Conservation (phyloP, 305 asterid genomes). For the Plantago coronopus region DNA sequence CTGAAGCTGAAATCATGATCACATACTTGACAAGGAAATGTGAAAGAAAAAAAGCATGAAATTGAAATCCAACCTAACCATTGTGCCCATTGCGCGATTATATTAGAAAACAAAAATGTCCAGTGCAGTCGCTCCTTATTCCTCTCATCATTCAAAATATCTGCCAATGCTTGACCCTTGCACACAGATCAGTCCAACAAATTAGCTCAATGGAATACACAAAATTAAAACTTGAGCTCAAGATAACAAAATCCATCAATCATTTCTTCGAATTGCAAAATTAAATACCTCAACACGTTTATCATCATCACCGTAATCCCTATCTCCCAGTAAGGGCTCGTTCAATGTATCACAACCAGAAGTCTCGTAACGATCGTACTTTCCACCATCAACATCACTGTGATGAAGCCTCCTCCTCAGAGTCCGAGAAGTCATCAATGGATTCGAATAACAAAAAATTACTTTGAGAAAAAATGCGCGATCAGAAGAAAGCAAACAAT, state of each 20-base stretch:
- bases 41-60: not conserved
- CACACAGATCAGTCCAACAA: slow-evolving; percentile 6
- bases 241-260: not conserved
- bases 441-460: not conserved
- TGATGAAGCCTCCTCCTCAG: slow-evolving; percentile 83
- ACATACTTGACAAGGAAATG: not conserved
- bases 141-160: slow-evolving; percentile 62
- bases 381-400: slow-evolving; percentile 70
- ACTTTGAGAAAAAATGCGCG: no score
- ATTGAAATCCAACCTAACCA: slow-evolving; percentile 62
- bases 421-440: slow-evolving; percentile 57
- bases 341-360: slow-evolving; percentile 52
- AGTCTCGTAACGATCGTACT: slow-evolving; percentile 53
- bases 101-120: slow-evolving; percentile 64
- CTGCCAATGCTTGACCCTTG: slow-evolving; percentile 47
- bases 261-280: no score
- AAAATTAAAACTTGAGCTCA: not conserved
- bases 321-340: slow-evolving; percentile 77
- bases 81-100: slow-evolving; percentile 94
- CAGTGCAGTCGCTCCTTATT: slow-evolving; percentile 63
- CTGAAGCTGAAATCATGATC: not conserved
- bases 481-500: no score
- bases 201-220: not conserved
- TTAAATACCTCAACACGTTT: slow-evolving; percentile 33
- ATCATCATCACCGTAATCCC: slow-evolving; percentile 27